Base-by-base conservation (phyloP, 2,329 filamentous ascomycete species). In the Trichoderma simmonsii region DNA sequence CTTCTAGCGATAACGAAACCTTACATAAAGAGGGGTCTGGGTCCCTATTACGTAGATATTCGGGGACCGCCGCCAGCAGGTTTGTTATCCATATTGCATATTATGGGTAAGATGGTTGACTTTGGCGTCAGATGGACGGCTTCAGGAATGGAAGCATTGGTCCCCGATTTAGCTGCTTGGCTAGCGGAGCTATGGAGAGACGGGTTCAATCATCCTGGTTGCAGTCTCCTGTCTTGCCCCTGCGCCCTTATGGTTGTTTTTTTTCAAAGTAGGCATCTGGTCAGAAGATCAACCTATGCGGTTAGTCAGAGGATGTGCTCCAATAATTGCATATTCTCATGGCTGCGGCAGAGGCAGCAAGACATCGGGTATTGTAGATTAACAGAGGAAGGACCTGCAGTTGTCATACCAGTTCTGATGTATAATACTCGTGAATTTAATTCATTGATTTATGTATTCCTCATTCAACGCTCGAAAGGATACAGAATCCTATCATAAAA, bases 21-120 rank as follows among this genome's bases (percentile, higher is more conserved):
- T 70, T 70, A 70, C 57, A 70, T 70, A 62, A 70, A 61, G 67
- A 70, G 67, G 67, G 67, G 67, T 51, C 67, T 26, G 48, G 56
- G 48, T 70, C 59, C 39, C 39, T 28, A 70, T 51, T 69, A 69
- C 66, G 59, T 39, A 62, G 67, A 70, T 70, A 61, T 28, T 70
- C 57, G 67, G 67, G 43, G 57, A 62, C 57, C 28, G 67, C 67
- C 67, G 67, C 28, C 39, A 62, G 24, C 39, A 61, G 32, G 26
- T 30, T 60, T 32, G 18, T 56, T 62, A 62, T 43, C 39, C 39
- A 43, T 43, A 43, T 70, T 70, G 67, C 67, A 70, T 70, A 69
- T 69, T 32, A 32, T 60, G 56, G 65, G 39, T 30, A 66, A 7
- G n/a, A 65, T 15, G 62, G 18, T 51, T 21, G 2, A 32, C 43